Conservation (phyloP, 2,329 filamentous ascomycete genomes). For the Lithohypha guttulata region DNA sequence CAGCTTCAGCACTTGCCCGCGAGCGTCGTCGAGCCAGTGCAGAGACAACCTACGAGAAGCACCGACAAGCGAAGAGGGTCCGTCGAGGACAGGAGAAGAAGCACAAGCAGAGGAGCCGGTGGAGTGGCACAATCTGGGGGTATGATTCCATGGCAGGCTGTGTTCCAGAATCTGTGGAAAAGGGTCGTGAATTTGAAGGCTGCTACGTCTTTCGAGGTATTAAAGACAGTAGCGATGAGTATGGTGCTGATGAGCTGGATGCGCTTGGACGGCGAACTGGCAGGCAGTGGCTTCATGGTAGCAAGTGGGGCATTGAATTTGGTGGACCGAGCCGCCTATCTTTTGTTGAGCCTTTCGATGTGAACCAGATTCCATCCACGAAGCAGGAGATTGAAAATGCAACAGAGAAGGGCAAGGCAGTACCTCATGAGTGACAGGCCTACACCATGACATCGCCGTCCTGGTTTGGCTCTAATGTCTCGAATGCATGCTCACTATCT, state of each 20-base stretch:
- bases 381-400: not conserved
- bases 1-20: not conserved
- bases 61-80: conserved; percentile 21
- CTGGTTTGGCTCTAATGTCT: too few relatives aligned
- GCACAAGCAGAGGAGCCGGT: conserved; percentile 1
- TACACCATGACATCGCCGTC: too few relatives aligned
- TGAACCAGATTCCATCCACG: not conserved
- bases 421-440: too few relatives aligned
- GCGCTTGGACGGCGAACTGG: conserved; percentile 5
- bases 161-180: too few relatives aligned
- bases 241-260: conserved; percentile 6
- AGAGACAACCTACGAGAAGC: conserved; percentile 35
- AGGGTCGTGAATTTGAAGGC: not conserved
- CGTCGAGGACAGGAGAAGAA: conserved; percentile 1
- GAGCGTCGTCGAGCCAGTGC: conserved; percentile 38
- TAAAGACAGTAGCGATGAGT: conserved; percentile 2
- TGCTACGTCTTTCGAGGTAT: conserved; percentile 2
- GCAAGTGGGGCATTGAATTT: conserved; percentile 8
- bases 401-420: too few relatives aligned
- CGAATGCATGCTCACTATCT: too few relatives aligned
- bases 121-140: conserved; percentile 11
- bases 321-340: conserved; percentile 3
- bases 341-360: not conserved
- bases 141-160: conserved; percentile 20
- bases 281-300: conserved; percentile 3